A percentile compares a stretch with the other conserved stretches of the same genome.
These are phyloP conservation scores for Melanomma pulvis-pyrius DNA, from an alignment of 495 filamentous ascomycete genomes.

Conservation along the genomic window DNA sequence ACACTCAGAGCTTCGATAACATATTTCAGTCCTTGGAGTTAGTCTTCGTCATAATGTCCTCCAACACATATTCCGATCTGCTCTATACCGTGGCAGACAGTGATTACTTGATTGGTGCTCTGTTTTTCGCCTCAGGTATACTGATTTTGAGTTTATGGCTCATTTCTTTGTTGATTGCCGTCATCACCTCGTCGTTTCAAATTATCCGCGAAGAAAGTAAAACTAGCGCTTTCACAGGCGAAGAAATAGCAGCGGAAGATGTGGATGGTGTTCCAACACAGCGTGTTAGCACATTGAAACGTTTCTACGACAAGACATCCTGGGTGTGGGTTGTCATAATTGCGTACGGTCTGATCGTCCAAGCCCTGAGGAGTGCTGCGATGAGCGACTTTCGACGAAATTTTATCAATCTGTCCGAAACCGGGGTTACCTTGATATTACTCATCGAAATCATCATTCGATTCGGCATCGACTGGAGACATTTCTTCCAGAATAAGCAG, in stretches of 20 bases:
- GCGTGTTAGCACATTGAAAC: constrained; percentile 62
- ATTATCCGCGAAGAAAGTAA: constrained; percentile 97
- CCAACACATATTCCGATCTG: constrained; percentile 92
- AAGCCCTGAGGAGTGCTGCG: constrained; percentile 71
- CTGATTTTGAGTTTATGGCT: constrained; percentile 96
- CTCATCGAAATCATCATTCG: constrained; percentile 81
- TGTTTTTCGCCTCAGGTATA: constrained; percentile 77
- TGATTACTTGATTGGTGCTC: constrained; percentile 81
- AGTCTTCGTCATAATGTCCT: constrained; percentile 98
- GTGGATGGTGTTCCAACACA: constrained; percentile 43
- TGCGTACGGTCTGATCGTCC: constrained; percentile 70
- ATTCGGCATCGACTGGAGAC: constrained; percentile 74
- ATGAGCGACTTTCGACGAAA: constrained; percentile 62
- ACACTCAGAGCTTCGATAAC: constrained; percentile 93
- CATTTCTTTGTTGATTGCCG: constrained; percentile 93
- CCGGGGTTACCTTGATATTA: constrained; percentile 75
- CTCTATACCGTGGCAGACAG: constrained; percentile 91
- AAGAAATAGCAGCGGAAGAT: constrained; percentile 57
- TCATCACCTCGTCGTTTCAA: constrained; percentile 98
- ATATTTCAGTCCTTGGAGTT: constrained; percentile 87
- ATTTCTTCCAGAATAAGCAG: constrained; percentile 68
- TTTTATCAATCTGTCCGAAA: constrained; percentile 71
- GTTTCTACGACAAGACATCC: constrained; percentile 68
- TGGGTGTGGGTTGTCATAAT: constrained; percentile 85
- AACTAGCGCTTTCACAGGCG: constrained; percentile 85